Conservation (phyloP, 257 asterid species). For the Plantago major region DNA sequence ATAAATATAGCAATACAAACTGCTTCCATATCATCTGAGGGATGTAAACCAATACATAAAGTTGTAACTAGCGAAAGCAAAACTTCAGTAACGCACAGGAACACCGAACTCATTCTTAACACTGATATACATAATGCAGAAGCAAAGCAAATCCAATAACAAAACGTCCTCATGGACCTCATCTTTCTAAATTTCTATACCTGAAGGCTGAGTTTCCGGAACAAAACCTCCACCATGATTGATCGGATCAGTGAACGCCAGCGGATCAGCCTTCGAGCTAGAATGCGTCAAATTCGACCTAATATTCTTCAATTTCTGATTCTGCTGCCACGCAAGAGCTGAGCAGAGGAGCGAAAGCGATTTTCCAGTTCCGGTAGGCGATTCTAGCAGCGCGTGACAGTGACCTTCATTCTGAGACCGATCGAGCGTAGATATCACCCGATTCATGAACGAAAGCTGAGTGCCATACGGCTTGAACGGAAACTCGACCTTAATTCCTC, state of each 20-base stretch:
- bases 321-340: slow-evolving; percentile 85
- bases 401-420: slow-evolving; percentile 65
- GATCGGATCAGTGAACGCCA: slow-evolving; percentile 65
- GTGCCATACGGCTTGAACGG: slow-evolving; percentile 95
- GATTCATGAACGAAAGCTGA: slow-evolving; percentile 80
- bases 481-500: slow-evolving; percentile 86
- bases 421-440: slow-evolving; percentile 82
- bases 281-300: slow-evolving; percentile 33
- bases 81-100: no score
- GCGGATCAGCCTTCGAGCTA: slow-evolving; percentile 57
- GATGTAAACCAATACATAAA: no score
- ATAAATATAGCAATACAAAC: no score
- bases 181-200: slow-evolving; percentile 13
- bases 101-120: no score
- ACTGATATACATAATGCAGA: no score
- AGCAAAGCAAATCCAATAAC: no score
- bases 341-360: slow-evolving; percentile 90
- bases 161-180: no score
- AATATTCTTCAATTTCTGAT: slow-evolving; percentile 37
- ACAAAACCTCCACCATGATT: slow-evolving; percentile 90
- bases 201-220: slow-evolving; percentile 81
- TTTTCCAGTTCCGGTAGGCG: slow-evolving; percentile 98
- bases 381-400: slow-evolving; percentile 87
- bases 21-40: no score
- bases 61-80: no score